Evolutionary conservation across 202 grass and related monocot genomes (phyloP), one percentile per base, ranked within the genome.

Genomic region (Carex sylvatica): DNA sequence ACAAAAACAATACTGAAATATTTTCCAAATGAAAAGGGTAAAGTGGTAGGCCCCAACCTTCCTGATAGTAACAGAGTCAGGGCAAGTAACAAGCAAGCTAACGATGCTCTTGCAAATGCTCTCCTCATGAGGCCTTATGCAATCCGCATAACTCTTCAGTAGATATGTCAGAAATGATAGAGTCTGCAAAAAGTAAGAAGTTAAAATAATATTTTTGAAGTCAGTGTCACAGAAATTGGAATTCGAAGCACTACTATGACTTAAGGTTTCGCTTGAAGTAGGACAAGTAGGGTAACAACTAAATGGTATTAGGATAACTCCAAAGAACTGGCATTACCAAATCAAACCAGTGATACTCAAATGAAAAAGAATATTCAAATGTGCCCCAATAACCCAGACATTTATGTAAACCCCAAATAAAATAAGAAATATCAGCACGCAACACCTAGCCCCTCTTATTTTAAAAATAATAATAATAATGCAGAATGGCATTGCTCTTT

Each of bases 21-120:
- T 65, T 72, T 59, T 19, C 42, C 10, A 72, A 47, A 49, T 47
- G 38, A 62, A 24, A 72, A 72, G 18, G 60, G 58, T 65, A 80
- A 42, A 64, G n/a, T 52, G 7, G 59, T 49, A 70, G 14, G 26
- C 70, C 64, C 86, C 68, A 51, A 89, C 96, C 96, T 99, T 99
- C 84, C 96, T 89, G 53, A 93, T 93, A 70, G 96, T 95, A 85
- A 99, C 96, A 66, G 96, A 99, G 75, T 99, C 96, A 3, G 96
- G 89, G 74, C 96, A 99, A 26, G 91, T 99, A 83, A 99, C 91
- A 85, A 99, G 89, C 93, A 99, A 92, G 78, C 90, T 99, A 56
- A 95, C 96, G 85, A 99, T 95, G 61, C 93, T 99, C 86, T 93
- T 95, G 93, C 96, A 99, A 87, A 99, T 99, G 87, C 93, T 93